Evolutionary conservation across 192 early-diverging fungal species (phyloP).

Genomic region (Backusella australiensis): DNA sequence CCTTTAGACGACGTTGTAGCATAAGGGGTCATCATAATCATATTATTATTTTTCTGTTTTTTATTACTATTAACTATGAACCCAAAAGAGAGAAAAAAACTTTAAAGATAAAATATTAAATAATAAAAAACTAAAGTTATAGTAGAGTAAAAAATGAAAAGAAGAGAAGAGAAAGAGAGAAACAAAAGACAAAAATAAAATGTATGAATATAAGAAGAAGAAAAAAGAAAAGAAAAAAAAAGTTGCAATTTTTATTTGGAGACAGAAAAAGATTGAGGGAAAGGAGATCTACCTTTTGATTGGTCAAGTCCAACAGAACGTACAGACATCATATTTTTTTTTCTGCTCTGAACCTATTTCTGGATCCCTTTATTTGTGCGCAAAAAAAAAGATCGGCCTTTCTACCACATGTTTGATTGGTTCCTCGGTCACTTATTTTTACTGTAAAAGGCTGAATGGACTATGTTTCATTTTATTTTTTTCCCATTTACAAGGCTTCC

Average conservation of each 20-base stretch:
- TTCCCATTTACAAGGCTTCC: background rate
- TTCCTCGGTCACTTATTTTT: conserved; percentile 3
- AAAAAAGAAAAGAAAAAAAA: conserved; percentile 11
- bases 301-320: background rate
- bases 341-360: conserved; percentile 7
- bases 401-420: conserved; percentile 14
- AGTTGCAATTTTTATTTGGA: background rate
- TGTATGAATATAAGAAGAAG: background rate
- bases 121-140: background rate
- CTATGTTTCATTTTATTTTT: conserved; percentile 4
- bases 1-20: conserved; percentile 22
- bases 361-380: background rate
- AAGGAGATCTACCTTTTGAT: background rate
- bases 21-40: conserved; percentile 30
- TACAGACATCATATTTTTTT: background rate
- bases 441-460: background rate
- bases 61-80: background rate
- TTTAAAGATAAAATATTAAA: background rate
- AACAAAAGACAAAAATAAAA: background rate
- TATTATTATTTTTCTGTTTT: conserved; percentile 5
- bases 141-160: background rate
- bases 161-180: background rate
- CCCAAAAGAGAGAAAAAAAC: background rate
- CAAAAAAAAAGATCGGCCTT: conserved; percentile 15
- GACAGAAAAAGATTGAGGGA: background rate